Evolutionary conservation across 441 rosid species (phyloP).

Genomic region (Erodium trifolium): DNA sequence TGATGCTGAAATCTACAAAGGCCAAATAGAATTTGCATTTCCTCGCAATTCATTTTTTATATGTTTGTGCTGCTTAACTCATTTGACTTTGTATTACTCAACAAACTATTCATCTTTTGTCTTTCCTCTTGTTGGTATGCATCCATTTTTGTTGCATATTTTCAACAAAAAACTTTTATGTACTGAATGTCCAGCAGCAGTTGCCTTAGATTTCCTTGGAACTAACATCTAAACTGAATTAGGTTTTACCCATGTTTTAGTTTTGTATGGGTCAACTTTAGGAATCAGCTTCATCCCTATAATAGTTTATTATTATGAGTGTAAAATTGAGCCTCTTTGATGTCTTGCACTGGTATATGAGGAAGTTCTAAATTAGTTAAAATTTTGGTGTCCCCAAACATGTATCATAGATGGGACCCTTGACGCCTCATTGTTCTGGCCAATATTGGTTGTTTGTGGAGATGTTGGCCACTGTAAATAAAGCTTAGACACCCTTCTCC

Average conservation of each 20-base stretch:
- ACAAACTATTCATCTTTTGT: background rate
- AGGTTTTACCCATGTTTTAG: background rate
- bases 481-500: background rate
- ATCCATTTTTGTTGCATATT: background rate
- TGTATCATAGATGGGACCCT: background rate
- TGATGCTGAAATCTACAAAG: no score
- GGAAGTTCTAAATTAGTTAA: background rate
- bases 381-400: background rate
- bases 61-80: background rate
- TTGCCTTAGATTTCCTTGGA: background rate
- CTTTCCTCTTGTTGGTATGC: background rate
- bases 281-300: background rate
- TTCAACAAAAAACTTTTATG: background rate
- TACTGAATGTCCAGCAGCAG: background rate
- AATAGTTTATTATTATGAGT: background rate
- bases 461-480: background rate
- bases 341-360: background rate
- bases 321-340: background rate
- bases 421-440: background rate
- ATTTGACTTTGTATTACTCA: slow-evolving; percentile 1
- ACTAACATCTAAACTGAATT: background rate
- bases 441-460: background rate
- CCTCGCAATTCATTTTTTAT: background rate
- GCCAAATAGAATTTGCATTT: background rate
- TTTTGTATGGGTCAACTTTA: background rate